Percentiles rank a stretch among this genome's conserved stretches.
phyloP scores from a whole-genome alignment of 2,329 filamentous ascomycete genomes.

The Myotisia sp. region DNA sequence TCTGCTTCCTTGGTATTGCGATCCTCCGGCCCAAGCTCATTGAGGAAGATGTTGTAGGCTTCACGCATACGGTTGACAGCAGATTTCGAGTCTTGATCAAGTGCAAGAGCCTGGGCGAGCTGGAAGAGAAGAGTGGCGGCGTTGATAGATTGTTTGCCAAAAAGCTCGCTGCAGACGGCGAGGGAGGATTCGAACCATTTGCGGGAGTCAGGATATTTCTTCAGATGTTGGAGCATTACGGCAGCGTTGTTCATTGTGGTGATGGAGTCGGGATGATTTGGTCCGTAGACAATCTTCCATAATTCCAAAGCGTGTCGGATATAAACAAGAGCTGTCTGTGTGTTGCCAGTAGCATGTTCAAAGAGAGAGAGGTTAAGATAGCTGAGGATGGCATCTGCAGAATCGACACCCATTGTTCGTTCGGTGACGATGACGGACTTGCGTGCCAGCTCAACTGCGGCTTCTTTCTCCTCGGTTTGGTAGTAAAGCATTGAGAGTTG shows the following conservation, averaged over 20 bases:
- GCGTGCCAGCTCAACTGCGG: constrained; percentile 83
- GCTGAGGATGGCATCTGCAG: constrained; percentile 81
- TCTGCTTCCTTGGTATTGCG: constrained; percentile 98
- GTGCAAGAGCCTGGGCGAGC: constrained; percentile 80
- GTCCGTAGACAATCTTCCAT: constrained; percentile 94
- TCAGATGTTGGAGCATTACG: constrained; percentile 93
- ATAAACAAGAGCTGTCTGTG: constrained; percentile 71
- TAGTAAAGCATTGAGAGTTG: constrained; percentile 92
- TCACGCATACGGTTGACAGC: constrained; percentile 91
- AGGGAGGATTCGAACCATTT: constrained; percentile 95
- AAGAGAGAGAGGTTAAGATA: constrained; percentile 94
- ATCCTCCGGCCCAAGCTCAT: constrained; percentile 72
- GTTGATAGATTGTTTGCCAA: constrained; percentile 79
- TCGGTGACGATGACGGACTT: constrained; percentile 96
- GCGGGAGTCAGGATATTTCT: constrained; percentile 86
- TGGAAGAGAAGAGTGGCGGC: constrained; percentile 93
- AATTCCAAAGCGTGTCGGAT: constrained; percentile 84
- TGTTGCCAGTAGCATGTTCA: constrained; percentile 83
- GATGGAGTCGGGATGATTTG: constrained; percentile 89
- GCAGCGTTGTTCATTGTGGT: constrained; percentile 98
- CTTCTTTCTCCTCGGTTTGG: constrained; percentile 93
- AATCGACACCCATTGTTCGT: constrained; percentile 84
- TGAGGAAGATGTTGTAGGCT: constrained; percentile 88
- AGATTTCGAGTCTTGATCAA: constrained; percentile 89
- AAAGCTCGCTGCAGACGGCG: constrained; percentile 73